Evolutionary conservation across 140 eudicot genomes (phyloP), one percentile per base, ranked within the genome.

Genomic region (Senecio squalidus): DNA sequence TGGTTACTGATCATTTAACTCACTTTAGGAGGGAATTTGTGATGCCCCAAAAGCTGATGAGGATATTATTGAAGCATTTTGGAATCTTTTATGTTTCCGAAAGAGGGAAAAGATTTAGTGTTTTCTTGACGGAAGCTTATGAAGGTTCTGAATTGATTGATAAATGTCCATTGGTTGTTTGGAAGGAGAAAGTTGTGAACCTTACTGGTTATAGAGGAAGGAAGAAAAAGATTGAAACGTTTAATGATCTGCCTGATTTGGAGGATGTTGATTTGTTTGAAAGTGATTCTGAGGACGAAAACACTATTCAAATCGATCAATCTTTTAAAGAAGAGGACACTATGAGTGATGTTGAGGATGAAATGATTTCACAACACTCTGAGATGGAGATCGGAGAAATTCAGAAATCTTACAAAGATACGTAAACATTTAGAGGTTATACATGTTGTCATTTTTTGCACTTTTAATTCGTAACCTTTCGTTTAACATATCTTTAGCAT

Each of bases 41-140:
- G 25, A 30, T 55, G 60, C 60, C 60, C 23, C 60, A 55, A 55
- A 55, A 55, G 60, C 44, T 55, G 7, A 92, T 92, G 98, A 92
- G 98, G 69, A 64, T 87, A 52, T 48, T 92, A 14, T 72, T 91
- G 67, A 90, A 86, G 76, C 97, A 90, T 73, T 74, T 87, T 68
- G 98, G 98, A 41, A 84, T 92, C 18, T 92, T 92, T 76, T 92
- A 92, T 82, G 98, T 92, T 59, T 87, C 96, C 4, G 96, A 92
- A 58, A 84, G 95, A 76, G 98, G 98, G 62, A 92, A 80, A 57
- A 79, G 96, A 66, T 87, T 83, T 54, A 83, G 88, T 61, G 98
- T 84, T 64, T 91, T 92, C 64, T 66, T 92, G 72, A 87, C 74
- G 6, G 95, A 86, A 57, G 98, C 95, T 46, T 92, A 92, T 60